Conservation (phyloP, 768 basidiomycete genomes). For the Hygrocybe punicea region DNA sequence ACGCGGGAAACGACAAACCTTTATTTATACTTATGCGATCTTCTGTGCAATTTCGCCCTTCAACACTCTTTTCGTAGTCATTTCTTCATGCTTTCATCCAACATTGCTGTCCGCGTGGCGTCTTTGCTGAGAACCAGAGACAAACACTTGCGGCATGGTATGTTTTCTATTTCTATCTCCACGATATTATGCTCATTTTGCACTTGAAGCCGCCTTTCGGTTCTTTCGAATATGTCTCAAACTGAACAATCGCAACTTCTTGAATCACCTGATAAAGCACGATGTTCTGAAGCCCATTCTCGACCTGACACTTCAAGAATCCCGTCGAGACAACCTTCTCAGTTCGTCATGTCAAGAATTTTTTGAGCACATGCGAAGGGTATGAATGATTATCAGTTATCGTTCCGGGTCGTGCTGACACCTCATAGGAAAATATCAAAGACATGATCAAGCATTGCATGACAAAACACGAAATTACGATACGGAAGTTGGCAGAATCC, state of each 20-base stretch:
- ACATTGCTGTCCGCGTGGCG: conserved; percentile 70
- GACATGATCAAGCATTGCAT: conserved; percentile 81
- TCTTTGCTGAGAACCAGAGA: conserved; percentile 77
- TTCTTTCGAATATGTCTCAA: conserved; percentile 85
- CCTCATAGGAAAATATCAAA: conserved; percentile 76
- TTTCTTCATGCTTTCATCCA: conserved; percentile 81
- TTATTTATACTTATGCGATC: conserved; percentile 84
- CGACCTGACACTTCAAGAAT: conserved; percentile 79
- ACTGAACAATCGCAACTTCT: conserved; percentile 73
- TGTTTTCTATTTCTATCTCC: conserved; percentile 26
- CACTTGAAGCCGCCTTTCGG: conserved; percentile 73
- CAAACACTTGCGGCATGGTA: conserved; percentile 91
- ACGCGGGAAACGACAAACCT: conserved; percentile 78
- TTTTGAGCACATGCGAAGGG: conserved; percentile 87
- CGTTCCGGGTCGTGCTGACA: background rate
- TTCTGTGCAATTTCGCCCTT: conserved; percentile 80
- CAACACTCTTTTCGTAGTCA: conserved; percentile 93
- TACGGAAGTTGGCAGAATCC: conserved; percentile 61
- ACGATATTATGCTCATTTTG: conserved; percentile 2
- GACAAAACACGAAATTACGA: conserved; percentile 62
- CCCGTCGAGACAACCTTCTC: conserved; percentile 84
- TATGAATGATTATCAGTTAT: conserved; percentile 34
- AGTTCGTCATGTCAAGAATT: conserved; percentile 95
- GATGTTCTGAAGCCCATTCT: conserved; percentile 82
- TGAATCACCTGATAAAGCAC: conserved; percentile 74